Conservation (phyloP, 2,329 filamentous ascomycete genomes). For the Fusarium duplospermum region DNA sequence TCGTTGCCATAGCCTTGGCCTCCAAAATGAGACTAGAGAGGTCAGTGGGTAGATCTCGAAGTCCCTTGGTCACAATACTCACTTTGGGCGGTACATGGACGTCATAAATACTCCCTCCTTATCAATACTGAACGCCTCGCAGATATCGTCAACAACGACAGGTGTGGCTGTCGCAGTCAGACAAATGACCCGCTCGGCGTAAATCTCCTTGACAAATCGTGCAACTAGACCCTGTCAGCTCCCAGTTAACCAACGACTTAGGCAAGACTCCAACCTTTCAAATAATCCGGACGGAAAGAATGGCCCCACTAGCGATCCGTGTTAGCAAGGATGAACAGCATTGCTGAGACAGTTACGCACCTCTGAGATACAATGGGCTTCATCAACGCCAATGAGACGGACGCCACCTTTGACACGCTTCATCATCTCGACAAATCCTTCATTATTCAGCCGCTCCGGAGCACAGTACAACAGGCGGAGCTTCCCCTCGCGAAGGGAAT, state of each 20-base stretch:
- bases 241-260: not conserved
- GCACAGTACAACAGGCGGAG: slow-evolving; percentile 69
- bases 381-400: slow-evolving; percentile 67
- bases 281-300: slow-evolving; percentile 62
- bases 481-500: slow-evolving; percentile 55
- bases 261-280: slow-evolving; percentile 54
- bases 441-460: slow-evolving; percentile 70
- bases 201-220: slow-evolving; percentile 65
- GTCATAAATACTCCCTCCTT: slow-evolving; percentile 65
- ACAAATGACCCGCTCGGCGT: slow-evolving; percentile 69
- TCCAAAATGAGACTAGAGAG: slow-evolving; percentile 59
- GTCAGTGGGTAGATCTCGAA: not conserved
- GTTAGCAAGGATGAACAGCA: not conserved
- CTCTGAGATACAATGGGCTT: slow-evolving; percentile 68
- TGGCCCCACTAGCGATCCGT: slow-evolving; percentile 57
- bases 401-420: slow-evolving; percentile 66
- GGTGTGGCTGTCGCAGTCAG: slow-evolving; percentile 70
- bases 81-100: slow-evolving; percentile 69
- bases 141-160: slow-evolving; percentile 65
- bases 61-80: fast-evolving
- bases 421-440: slow-evolving; percentile 68
- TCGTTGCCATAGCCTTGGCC: slow-evolving; percentile 56
- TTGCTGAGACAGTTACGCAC: not conserved
- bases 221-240: slow-evolving; percentile 52
- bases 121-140: slow-evolving; percentile 62